Conservation (phyloP, 768 basidiomycete species). For the Lyophyllum shimeji region DNA sequence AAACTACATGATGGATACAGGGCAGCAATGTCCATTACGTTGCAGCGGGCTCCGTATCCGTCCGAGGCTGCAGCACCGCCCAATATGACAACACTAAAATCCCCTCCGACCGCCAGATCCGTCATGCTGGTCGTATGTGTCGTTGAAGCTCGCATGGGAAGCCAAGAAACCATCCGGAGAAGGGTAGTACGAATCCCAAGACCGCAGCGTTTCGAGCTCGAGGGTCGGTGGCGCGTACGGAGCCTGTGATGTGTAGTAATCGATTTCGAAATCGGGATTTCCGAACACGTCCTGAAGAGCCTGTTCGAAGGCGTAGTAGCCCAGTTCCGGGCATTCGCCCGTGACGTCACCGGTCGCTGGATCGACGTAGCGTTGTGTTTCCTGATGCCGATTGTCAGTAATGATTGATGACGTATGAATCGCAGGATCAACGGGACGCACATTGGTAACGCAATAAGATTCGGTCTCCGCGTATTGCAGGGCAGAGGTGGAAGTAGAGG, state of each 20-base stretch:
- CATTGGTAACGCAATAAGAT: not conserved
- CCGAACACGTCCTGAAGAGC: not conserved
- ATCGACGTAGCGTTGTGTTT: not conserved
- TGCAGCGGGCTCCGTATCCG: no score
- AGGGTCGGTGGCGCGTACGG: not conserved
- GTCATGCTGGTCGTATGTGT: not conserved
- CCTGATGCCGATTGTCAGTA: not conserved
- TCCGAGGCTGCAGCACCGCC: no score
- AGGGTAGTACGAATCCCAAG: not conserved
- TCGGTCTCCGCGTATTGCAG: not conserved
- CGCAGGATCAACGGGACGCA: not conserved
- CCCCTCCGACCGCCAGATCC: no score
- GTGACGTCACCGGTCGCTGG: not conserved
- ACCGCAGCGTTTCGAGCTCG: not conserved
- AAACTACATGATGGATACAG: no score
- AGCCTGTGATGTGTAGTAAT: not conserved
- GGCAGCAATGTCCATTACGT: no score
- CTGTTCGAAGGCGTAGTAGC: not conserved
- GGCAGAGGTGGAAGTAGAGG: not conserved
- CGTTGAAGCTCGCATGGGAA: not conserved
- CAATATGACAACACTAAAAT: no score
- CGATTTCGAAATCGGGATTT: not conserved
- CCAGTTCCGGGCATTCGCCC: not conserved
- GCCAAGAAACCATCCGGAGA: not conserved
- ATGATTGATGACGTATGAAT: not conserved